phyloP scores from a whole-genome alignment of 2,329 filamentous ascomycete genomes.

The Calonectria pseudoreteaudii region DNA sequence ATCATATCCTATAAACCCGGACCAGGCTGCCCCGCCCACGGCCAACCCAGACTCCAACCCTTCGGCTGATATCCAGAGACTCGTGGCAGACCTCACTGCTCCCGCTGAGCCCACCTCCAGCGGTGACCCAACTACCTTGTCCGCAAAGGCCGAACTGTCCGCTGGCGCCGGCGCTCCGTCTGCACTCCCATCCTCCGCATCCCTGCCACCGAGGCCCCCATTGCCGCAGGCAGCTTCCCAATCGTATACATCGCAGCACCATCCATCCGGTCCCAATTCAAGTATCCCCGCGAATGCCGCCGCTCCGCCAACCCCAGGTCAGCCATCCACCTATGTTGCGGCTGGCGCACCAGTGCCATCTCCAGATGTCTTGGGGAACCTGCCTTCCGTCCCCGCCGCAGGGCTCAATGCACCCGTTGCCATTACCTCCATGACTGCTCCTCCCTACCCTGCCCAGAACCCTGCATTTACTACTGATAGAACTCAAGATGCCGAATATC shows the following conservation, averaged over 20 bases:
- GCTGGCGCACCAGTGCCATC: slow-evolving; percentile 47
- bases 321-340: slow-evolving; percentile 49
- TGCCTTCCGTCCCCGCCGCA: slow-evolving; percentile 45
- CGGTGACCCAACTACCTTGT: slow-evolving; percentile 43
- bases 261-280: slow-evolving; percentile 47
- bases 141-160: slow-evolving; percentile 41
- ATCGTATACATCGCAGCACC: slow-evolving; percentile 52
- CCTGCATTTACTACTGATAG: slow-evolving; percentile 44
- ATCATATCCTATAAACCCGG: slow-evolving; percentile 39
- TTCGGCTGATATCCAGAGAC: slow-evolving; percentile 53
- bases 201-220: slow-evolving; percentile 62
- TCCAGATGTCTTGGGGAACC: slow-evolving; percentile 46
- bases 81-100: slow-evolving; percentile 56
- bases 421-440: slow-evolving; percentile 46
- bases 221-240: slow-evolving; percentile 52
- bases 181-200: slow-evolving; percentile 52
- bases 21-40: slow-evolving; percentile 40
- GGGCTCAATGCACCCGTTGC: slow-evolving; percentile 44
- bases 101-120: slow-evolving; percentile 47
- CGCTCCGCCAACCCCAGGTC: slow-evolving; percentile 47
- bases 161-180: slow-evolving; percentile 46
- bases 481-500: slow-evolving; percentile 60
- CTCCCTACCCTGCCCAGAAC: slow-evolving; percentile 47
- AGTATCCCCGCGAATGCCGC: slow-evolving; percentile 44
- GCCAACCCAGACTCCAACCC: slow-evolving; percentile 45